phyloP scores from a whole-genome alignment of 2,329 filamentous ascomycete genomes.

The Aureobasidium melanogenum region DNA sequence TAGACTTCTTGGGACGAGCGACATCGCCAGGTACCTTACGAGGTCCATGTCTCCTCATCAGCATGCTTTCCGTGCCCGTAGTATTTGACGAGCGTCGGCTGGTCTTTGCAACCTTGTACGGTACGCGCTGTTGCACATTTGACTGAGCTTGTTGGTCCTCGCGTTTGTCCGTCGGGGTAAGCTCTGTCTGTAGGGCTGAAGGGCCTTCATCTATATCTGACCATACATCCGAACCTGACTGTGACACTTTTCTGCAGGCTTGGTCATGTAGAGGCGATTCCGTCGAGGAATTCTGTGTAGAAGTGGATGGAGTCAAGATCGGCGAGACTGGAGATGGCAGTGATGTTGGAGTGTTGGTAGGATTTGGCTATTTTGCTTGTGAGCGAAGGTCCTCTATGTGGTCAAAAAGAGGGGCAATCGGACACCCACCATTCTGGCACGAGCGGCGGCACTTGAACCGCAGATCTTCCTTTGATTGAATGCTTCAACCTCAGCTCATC shows the following conservation, averaged over 20 bases:
- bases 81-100: not conserved
- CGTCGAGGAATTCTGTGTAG: not conserved
- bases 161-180: not conserved
- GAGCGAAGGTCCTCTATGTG: not conserved
- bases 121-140: not conserved
- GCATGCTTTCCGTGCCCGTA: not conserved
- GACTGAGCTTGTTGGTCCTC: not conserved
- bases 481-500: not conserved
- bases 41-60: not conserved
- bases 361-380: not conserved
- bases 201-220: conserved; percentile 4
- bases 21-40: conserved; percentile 5
- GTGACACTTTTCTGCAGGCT: not conserved
- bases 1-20: not conserved
- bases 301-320: not conserved
- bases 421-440: conserved; percentile 6
- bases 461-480: not conserved
- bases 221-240: not conserved
- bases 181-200: conserved; percentile 3
- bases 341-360: not conserved
- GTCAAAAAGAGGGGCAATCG: not conserved
- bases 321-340: not conserved
- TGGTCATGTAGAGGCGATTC: not conserved
- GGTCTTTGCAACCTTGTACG: not conserved
- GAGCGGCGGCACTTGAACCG: not conserved